A percentile compares a stretch with the other conserved stretches of the same genome.
Evolutionary conservation across 202 grass and related monocot genomes (phyloP).

Genomic region (Bolboschoenoplectus hybrid): DNA sequence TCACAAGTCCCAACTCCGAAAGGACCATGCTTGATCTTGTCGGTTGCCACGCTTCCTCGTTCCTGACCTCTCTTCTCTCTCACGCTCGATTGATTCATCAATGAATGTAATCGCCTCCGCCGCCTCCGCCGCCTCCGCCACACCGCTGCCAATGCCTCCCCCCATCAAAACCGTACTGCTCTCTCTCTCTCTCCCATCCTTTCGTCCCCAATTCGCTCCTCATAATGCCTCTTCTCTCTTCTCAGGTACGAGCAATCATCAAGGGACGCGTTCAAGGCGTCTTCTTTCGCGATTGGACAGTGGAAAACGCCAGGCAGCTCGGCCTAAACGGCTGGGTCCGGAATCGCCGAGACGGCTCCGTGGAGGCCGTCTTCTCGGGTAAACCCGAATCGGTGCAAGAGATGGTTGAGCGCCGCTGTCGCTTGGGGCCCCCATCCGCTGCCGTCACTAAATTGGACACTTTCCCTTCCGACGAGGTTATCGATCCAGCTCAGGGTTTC

Average conservation of each 20-base stretch:
- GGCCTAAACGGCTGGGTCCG: slow-evolving; percentile 74
- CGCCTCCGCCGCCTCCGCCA: slow-evolving; percentile 40
- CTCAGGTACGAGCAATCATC: slow-evolving; percentile 49
- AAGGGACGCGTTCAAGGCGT: slow-evolving; percentile 79
- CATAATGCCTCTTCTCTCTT: not conserved
- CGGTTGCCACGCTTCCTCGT: not conserved
- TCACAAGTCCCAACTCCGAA: no score
- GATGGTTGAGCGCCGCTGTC: slow-evolving; percentile 58
- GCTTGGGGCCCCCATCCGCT: slow-evolving; percentile 42
- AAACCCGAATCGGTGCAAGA: slow-evolving; percentile 53
- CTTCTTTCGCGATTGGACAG: slow-evolving; percentile 74
- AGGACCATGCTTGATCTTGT: no score
- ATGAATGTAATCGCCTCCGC: slow-evolving; percentile 22
- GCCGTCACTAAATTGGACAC: slow-evolving; percentile 54
- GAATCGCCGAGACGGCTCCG: slow-evolving; percentile 69
- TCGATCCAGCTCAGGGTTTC: slow-evolving; percentile 51
- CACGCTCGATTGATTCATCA: not conserved
- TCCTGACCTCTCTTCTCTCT: not conserved
- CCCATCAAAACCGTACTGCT: slow-evolving; percentile 32
- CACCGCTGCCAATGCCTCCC: slow-evolving; percentile 18
- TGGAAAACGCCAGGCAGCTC: slow-evolving; percentile 59
- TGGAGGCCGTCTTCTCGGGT: slow-evolving; percentile 71
- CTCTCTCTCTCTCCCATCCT: not conserved
- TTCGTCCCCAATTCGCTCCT: no score
- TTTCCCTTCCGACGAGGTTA: slow-evolving; percentile 49